Base-by-base conservation (phyloP, 139 green algal species). In the Tetraselmis chui region DNA sequence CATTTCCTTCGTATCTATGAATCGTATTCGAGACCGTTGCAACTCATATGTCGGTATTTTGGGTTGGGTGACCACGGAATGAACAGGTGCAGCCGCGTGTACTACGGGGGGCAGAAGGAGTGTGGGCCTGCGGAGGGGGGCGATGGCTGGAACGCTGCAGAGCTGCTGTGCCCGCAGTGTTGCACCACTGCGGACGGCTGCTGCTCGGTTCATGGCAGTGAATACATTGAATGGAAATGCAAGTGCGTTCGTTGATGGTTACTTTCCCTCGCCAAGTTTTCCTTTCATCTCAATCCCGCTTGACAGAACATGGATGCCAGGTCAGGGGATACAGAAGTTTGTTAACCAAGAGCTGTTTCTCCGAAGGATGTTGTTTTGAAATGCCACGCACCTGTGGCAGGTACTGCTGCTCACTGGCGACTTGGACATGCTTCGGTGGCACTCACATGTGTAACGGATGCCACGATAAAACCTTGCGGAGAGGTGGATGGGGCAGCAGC, bases 201-300 rank as follows among this genome's bases (percentile, higher is more conserved):
- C 76, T 86, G 83, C 80, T 59, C 76, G 18, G 58, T 30, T 0
- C 87, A 90, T 58, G 85, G 87, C 58, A 85, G 74, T 25, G 75
- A 23, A 2, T 90, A 80, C 80, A 87, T 90, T 29, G 83, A 90
- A 76, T 90, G 84, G 80, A 90, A 90, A 77, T 90, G 87, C 81
- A 79, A 25, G 84, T 85, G 29, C n/a, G n/a, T n/a, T n/a, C n/a
- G n/a, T n/a, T n/a, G n/a, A n/a, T n/a, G n/a, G n/a, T n/a, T n/a
- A n/a, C n/a, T n/a, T n/a, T n/a, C n/a, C n/a, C n/a, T n/a, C n/a
- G n/a, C n/a, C n/a, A n/a, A n/a, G n/a, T n/a, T n/a, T n/a, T n/a
- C n/a, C n/a, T n/a, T n/a, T n/a, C n/a, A n/a, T n/a, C n/a, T n/a
- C n/a, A n/a, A n/a, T n/a, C n/a, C n/a, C n/a, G n/a, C n/a, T n/a